phyloP scores from a whole-genome alignment of 805 yeast genomes.

The Spathaspora boniae region DNA sequence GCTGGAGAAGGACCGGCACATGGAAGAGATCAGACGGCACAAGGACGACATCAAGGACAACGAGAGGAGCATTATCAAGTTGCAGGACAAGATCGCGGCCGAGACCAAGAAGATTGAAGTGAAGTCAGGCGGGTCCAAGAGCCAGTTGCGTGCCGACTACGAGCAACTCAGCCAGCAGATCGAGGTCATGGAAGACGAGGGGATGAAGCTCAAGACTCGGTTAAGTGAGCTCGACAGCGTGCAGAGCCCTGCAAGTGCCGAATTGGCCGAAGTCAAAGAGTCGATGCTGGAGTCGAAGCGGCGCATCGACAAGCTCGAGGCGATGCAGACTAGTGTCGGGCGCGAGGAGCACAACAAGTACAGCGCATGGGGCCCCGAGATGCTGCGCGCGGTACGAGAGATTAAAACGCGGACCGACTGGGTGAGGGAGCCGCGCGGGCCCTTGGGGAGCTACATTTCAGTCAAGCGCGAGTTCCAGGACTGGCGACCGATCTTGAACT shows the following conservation, averaged over 20 bases:
- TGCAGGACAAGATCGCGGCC: slow-evolving; percentile 17
- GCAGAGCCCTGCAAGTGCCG: slow-evolving; percentile 12
- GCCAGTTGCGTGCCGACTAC: slow-evolving; percentile 21
- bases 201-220: slow-evolving; percentile 13
- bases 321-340: slow-evolving; percentile 8
- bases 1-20: slow-evolving; percentile 5
- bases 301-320: slow-evolving; percentile 8
- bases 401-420: slow-evolving; percentile 30
- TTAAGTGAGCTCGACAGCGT: slow-evolving; percentile 15
- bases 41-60: slow-evolving; percentile 14
- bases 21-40: slow-evolving; percentile 8
- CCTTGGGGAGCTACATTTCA: slow-evolving; percentile 62
- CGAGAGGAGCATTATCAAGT: slow-evolving; percentile 18
- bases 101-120: slow-evolving; percentile 17
- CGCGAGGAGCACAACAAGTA: slow-evolving; percentile 24
- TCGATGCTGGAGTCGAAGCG: slow-evolving; percentile 17
- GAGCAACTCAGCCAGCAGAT: slow-evolving; percentile 16
- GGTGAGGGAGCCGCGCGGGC: slow-evolving; percentile 64
- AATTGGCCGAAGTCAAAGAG: slow-evolving; percentile 20
- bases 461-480: slow-evolving; percentile 50
- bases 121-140: slow-evolving; percentile 47
- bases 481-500: slow-evolving; percentile 64
- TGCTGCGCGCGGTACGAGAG: slow-evolving; percentile 39
- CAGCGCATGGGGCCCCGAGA: slow-evolving; percentile 50
- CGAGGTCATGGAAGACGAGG: slow-evolving; percentile 19